Conservation (phyloP, 2,329 filamentous ascomycete species). For the Alternaria postmessia region DNA sequence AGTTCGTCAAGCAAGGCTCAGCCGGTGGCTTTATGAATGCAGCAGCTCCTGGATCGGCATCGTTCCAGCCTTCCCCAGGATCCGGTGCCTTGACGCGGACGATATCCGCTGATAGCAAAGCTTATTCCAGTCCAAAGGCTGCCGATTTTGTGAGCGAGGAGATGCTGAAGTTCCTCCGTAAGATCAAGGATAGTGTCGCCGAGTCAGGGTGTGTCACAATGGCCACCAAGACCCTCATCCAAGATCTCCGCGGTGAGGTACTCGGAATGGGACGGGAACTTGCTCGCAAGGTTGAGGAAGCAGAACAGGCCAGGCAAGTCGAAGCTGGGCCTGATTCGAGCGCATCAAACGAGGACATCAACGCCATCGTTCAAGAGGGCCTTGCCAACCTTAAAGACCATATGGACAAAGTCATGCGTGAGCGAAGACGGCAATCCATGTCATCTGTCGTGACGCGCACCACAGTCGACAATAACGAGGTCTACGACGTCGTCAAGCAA, state of each 20-base stretch:
- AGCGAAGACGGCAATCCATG: slow-evolving; percentile 73
- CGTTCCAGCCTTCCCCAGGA: slow-evolving; percentile 42
- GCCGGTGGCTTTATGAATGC: slow-evolving; percentile 62
- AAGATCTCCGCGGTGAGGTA: slow-evolving; percentile 89
- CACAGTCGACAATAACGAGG: slow-evolving; percentile 79
- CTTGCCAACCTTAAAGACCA: slow-evolving; percentile 84
- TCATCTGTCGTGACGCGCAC: slow-evolving; percentile 69
- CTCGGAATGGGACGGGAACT: slow-evolving; percentile 94
- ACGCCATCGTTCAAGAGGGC: slow-evolving; percentile 79
- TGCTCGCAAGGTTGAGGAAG: slow-evolving; percentile 82
- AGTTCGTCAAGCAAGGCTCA: slow-evolving; percentile 62
- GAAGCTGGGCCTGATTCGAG: slow-evolving; percentile 42
- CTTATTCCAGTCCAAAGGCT: slow-evolving; percentile 58
- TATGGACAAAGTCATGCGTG: slow-evolving; percentile 79
- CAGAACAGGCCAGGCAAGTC: slow-evolving; percentile 59
- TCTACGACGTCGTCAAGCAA: slow-evolving; percentile 83
- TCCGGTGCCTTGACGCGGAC: slow-evolving; percentile 46
- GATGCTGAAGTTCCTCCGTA: slow-evolving; percentile 80
- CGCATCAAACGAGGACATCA: slow-evolving; percentile 71
- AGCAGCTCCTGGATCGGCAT: slow-evolving; percentile 36
- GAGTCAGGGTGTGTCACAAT: slow-evolving; percentile 89
- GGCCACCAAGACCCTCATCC: slow-evolving; percentile 88
- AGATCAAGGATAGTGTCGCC: slow-evolving; percentile 89
- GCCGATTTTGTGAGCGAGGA: slow-evolving; percentile 75
- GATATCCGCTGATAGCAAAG: slow-evolving; percentile 41